Evolutionary conservation across 257 asterid genomes (phyloP).

Genomic region (Solanum medicagineum): DNA sequence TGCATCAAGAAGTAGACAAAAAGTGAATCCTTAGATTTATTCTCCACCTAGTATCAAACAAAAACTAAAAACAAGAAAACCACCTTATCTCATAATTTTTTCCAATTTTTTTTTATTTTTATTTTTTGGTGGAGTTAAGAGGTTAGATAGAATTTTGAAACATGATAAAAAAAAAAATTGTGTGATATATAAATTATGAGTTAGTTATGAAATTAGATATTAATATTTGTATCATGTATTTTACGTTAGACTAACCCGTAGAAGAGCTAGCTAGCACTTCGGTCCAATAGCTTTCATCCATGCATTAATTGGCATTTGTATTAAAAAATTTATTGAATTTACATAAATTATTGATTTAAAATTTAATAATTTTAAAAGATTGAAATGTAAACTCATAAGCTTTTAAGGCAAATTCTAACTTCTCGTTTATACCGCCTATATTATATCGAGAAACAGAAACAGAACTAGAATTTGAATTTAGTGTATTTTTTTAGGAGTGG

Average conservation of each 20-base stretch:
- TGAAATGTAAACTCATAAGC: not conserved
- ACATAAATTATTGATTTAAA: not conserved
- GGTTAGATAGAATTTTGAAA: fast-evolving
- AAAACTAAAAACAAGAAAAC: not conserved
- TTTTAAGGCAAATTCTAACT: not conserved
- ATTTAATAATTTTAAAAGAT: not conserved
- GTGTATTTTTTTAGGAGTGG: no score
- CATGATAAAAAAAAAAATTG: no score
- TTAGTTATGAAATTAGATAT: not conserved
- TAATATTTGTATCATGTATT: not conserved
- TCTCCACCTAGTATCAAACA: not conserved
- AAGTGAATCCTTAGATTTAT: not conserved
- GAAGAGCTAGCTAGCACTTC: not conserved
- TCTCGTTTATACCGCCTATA: no score
- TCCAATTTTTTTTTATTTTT: not conserved
- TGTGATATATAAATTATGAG: not conserved
- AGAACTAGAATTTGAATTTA: no score
- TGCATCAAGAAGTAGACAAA: not conserved
- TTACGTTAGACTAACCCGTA: not conserved
- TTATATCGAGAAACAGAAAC: no score
- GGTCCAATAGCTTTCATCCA: not conserved
- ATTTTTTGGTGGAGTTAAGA: not conserved
- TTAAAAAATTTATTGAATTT: not conserved
- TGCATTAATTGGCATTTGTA: not conserved
- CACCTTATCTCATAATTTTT: not conserved